Evolutionary conservation across 768 basidiomycete genomes (phyloP).

Genomic region (Symmetrospora coprosmae): DNA sequence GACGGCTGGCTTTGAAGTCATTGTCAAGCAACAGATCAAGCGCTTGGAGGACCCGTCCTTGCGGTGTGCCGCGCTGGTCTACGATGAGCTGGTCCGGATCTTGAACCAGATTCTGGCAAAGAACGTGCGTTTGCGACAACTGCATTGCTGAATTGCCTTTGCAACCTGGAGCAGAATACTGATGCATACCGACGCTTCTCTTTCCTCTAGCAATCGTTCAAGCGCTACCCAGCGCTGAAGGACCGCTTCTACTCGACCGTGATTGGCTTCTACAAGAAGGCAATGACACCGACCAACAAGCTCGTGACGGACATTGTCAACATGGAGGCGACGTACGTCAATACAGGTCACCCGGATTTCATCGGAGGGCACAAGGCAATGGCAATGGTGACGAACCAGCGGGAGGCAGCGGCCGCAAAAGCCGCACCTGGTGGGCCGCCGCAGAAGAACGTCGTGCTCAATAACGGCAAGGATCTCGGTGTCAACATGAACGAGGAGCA

Average conservation of each 20-base stretch:
- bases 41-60: constrained; percentile 83
- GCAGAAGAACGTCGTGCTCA: constrained; percentile 61
- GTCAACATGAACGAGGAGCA: constrained; percentile 81
- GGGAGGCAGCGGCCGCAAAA: constrained; percentile 63
- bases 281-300: constrained; percentile 89
- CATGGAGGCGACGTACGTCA: constrained; percentile 98
- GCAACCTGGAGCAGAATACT: not conserved
- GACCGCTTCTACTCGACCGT: constrained; percentile 94
- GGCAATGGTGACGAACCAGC: constrained; percentile 58
- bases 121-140: constrained; percentile 49
- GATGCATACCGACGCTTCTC: not conserved
- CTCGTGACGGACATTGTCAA: constrained; percentile 82
- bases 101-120: constrained; percentile 77
- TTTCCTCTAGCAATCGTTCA: constrained; percentile 66
- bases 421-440: constrained; percentile 51
- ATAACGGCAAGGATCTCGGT: constrained; percentile 90
- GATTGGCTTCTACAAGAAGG: constrained; percentile 86
- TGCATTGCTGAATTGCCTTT: not conserved
- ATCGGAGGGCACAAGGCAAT: constrained; percentile 93
- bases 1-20: constrained; percentile 92
- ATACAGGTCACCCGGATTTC: constrained; percentile 98
- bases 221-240: constrained; percentile 86
- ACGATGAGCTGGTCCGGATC: constrained; percentile 93
- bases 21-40: constrained; percentile 98
- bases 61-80: constrained; percentile 89